Base-by-base conservation (phyloP, 192 early-diverging fungal species). In the Podochytrium sp. region DNA sequence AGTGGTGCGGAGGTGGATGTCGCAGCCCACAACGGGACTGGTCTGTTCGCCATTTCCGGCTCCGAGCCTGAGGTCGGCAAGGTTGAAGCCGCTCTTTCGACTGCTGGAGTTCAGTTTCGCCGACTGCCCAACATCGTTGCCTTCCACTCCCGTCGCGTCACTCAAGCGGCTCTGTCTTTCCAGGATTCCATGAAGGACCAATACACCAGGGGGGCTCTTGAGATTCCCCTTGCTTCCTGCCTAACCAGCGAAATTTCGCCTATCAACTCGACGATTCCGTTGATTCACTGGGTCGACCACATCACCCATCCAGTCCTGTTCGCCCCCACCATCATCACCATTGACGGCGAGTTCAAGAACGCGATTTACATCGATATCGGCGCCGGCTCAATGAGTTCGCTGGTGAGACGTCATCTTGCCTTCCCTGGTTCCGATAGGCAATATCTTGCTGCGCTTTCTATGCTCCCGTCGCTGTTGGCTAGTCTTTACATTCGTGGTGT, bases 251-350 rank as follows among this genome's bases (percentile, higher is more conserved):
- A 20, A 14, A 16, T 57, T 27, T 25, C 29, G 20, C 2, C 20
- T 7, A 47, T 47, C 20, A 30, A 27, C 18, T 65, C n/a, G n/a
- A 29, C 42, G 37, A 42, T 50, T 65, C 63, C 63, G 18, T 18
- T 30, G 25, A 55, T 23, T 12, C 63, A 65, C 34, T 65, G 63
- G 63, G 63, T 25, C 18, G 27, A 65, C 20, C 63, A 65, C 35
- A 65, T 65, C 25, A 27, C 25, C 12, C 18, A 41, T 25, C 63
- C 63, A 27, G 63, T 65, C 14, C 63, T 25, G 20, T 65, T 65
- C 29, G 25, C 34, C 1, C 12, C 12, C 14, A 25, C 63, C 25
- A 37, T 65, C 16, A 14, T 14, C 1, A 16, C 40, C 18, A 55
- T 65, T 29, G 18, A 27, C 29, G 55, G 14, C 6, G 55, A 18